Percentiles rank a stretch among this genome's conserved stretches.
These are phyloP conservation scores for Microdochium trichocladiopsis DNA, from an alignment of 2,329 filamentous ascomycete species.

Conservation along the genomic window DNA sequence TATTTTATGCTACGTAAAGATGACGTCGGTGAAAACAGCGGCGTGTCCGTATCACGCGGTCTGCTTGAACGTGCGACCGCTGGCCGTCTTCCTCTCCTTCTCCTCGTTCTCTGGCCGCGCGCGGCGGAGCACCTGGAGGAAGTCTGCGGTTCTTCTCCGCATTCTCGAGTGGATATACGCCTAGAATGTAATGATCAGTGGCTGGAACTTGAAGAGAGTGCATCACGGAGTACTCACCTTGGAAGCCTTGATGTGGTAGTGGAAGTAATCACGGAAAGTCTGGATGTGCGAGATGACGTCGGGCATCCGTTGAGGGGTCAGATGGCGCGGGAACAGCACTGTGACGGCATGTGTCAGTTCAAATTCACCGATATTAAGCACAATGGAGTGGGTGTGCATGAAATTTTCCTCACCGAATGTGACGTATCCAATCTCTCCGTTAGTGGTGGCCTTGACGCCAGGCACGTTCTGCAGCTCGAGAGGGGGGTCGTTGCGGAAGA, in stretches of 20 bases:
- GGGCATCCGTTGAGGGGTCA: slow-evolving; percentile 82
- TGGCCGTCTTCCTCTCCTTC: slow-evolving; percentile 96
- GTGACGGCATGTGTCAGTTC: slow-evolving; percentile 2
- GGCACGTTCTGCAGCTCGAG: slow-evolving; percentile 83
- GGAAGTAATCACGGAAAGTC: slow-evolving; percentile 99
- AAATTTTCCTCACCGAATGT: slow-evolving; percentile 97
- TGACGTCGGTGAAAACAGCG: too few relatives aligned
- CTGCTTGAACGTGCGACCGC: slow-evolving; percentile 78
- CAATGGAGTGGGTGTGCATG: too few relatives aligned
- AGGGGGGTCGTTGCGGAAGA: slow-evolving; percentile 92
- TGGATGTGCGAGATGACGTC: slow-evolving; percentile 99
- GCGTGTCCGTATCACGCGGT: not conserved
- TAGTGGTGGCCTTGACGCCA: slow-evolving; percentile 68
- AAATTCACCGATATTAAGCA: not conserved
- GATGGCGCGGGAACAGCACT: slow-evolving; percentile 94
- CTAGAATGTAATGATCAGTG: slow-evolving; percentile 27
- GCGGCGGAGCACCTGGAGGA: slow-evolving; percentile 97
- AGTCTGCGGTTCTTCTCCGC: slow-evolving; percentile 95
- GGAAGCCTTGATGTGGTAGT: slow-evolving; percentile 99
- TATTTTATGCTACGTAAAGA: too few relatives aligned
- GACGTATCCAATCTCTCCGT: slow-evolving; percentile 90
- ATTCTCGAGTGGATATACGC: slow-evolving; percentile 98
- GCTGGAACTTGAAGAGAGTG: not conserved
- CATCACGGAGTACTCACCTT: slow-evolving; percentile 48
- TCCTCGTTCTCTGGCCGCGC: slow-evolving; percentile 94